Evolutionary conservation across 2,329 filamentous ascomycete species (phyloP).

Genomic region (Atkinsonella hypoxylon): DNA sequence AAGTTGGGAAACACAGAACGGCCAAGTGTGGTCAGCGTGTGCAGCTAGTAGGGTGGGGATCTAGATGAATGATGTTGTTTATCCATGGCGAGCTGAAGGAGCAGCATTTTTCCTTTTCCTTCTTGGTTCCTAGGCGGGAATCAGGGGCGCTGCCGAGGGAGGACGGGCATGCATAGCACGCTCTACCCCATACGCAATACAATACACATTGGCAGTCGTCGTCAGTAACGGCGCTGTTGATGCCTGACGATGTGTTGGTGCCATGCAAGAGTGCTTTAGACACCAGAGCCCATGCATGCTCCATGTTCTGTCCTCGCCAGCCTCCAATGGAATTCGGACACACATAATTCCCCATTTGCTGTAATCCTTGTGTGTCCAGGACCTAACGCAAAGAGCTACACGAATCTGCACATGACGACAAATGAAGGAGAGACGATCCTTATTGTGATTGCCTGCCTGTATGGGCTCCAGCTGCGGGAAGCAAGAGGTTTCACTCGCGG

Average conservation of each 20-base stretch:
- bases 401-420: slow-evolving; percentile 1
- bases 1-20: not conserved
- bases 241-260: slow-evolving; percentile 5
- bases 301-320: not conserved
- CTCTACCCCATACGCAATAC: not conserved
- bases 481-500: not conserved
- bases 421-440: not conserved
- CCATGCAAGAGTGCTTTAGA: slow-evolving; percentile 1
- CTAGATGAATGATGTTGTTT: not conserved
- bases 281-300: slow-evolving; percentile 1
- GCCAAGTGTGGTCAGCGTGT: not conserved
- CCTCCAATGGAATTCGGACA: not conserved
- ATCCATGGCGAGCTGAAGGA: not conserved
- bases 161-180: not conserved
- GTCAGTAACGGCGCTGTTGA: not conserved
- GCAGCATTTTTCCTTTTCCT: not conserved
- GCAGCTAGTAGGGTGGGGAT: not conserved
- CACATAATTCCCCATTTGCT: not conserved
- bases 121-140: not conserved
- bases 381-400: not conserved
- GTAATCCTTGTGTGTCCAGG: not conserved
- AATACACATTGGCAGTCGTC: not conserved
- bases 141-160: not conserved
- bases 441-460: not conserved
- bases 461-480: not conserved